These are phyloP conservation scores for Nicotiana noctiflora DNA, from an alignment of 257 asterid species.

Conservation along the genomic window DNA sequence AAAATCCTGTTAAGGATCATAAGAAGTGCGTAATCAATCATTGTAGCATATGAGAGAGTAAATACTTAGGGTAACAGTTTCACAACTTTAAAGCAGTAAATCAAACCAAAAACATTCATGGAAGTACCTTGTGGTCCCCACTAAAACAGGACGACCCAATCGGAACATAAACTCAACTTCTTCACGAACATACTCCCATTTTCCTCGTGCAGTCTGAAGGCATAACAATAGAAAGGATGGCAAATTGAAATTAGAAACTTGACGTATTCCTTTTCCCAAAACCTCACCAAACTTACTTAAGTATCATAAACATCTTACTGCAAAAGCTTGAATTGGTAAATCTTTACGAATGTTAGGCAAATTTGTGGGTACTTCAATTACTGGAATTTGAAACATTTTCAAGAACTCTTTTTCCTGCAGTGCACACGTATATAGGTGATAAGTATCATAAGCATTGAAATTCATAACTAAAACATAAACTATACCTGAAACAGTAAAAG, in stretches of 20 bases:
- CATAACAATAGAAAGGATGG: constrained; percentile 18
- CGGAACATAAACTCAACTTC: constrained; percentile 84
- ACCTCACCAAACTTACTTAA: not conserved
- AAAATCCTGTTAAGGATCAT: too few relatives aligned
- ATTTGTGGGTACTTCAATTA: constrained; percentile 93
- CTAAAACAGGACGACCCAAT: constrained; percentile 89
- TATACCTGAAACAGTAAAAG: constrained; percentile 6
- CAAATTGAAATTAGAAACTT: constrained; percentile 14
- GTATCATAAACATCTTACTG: constrained; percentile 43
- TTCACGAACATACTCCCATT: constrained; percentile 78
- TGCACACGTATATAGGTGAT: constrained; percentile 3
- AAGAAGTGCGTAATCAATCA: not conserved
- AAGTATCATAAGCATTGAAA: not conserved
- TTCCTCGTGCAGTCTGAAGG: constrained; percentile 82
- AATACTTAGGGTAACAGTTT: not conserved
- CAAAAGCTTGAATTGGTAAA: constrained; percentile 88
- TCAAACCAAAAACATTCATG: constrained; percentile 17
- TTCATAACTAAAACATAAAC: not conserved
- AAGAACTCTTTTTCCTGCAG: constrained; percentile 88
- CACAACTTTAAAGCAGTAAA: not conserved
- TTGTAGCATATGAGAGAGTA: not conserved
- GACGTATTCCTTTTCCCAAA: not conserved
- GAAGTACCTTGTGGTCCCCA: constrained; percentile 89
- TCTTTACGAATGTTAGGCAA: constrained; percentile 80
- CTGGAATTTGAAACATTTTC: constrained; percentile 89